phyloP scores from a whole-genome alignment of 495 filamentous ascomycete species.

The Cudoniella acicularis region DNA sequence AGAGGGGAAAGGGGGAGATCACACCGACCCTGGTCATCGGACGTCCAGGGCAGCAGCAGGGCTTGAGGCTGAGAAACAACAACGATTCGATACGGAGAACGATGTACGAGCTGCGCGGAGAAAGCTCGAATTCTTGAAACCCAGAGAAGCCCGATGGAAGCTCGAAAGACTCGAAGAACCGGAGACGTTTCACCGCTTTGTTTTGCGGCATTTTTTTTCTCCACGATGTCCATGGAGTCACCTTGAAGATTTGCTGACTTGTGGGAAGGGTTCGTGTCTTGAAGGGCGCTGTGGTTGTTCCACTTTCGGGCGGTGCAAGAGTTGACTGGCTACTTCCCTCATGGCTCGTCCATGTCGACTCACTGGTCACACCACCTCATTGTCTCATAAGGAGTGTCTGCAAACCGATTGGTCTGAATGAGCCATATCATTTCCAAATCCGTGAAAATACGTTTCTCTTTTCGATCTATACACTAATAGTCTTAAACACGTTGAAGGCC shows the following conservation, averaged over 20 bases:
- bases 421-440: neutral
- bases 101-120: neutral
- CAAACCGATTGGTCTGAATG: neutral
- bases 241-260: neutral
- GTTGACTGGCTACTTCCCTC: neutral
- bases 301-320: too few relatives aligned
- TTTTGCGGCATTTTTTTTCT: neutral
- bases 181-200: neutral
- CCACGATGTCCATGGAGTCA: neutral
- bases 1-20: too few relatives aligned
- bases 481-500: constrained; percentile 73
- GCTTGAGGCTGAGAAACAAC: neutral
- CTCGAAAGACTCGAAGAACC: neutral
- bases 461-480: constrained; percentile 55
- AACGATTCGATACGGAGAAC: neutral
- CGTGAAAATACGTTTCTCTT: constrained; percentile 18
- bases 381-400: neutral
- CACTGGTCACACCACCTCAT: neutral
- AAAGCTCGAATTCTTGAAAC: neutral
- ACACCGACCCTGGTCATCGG: too few relatives aligned
- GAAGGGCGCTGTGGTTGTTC: neutral
- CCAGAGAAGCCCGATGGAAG: neutral
- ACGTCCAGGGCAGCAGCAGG: too few relatives aligned
- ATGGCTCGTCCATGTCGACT: neutral
- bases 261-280: neutral